Conservation (phyloP, 768 basidiomycete genomes). For the Naganishia vishniacii region DNA sequence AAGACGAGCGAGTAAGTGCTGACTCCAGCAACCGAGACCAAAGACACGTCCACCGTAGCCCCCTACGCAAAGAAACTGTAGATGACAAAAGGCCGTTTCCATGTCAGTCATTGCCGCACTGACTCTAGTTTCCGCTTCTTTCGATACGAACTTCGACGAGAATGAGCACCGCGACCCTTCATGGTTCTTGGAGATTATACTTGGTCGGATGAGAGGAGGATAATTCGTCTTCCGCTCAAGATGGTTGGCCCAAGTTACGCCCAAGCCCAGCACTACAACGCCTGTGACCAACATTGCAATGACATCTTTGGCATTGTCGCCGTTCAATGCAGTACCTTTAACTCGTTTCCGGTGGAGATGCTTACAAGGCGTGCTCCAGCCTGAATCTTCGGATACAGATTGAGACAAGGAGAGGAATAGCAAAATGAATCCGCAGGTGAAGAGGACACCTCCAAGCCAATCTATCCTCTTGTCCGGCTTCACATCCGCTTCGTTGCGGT, state of each 20-base stretch:
- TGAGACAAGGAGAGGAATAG: slow-evolving; percentile 68
- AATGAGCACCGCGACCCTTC: slow-evolving; percentile 26
- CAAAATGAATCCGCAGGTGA: slow-evolving; percentile 61
- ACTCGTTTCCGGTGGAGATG: not conserved
- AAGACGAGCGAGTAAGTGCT: too few relatives aligned
- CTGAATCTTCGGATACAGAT: slow-evolving; percentile 55
- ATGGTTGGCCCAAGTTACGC: slow-evolving; percentile 61
- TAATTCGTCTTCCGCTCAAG: slow-evolving; percentile 51
- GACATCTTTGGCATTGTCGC: slow-evolving; percentile 54
- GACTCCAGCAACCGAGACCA: too few relatives aligned
- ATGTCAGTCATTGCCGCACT: not conserved
- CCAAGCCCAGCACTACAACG: slow-evolving; percentile 56
- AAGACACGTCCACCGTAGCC: slow-evolving; percentile 27
- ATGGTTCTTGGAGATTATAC: slow-evolving; percentile 30
- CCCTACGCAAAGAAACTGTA: slow-evolving; percentile 11
- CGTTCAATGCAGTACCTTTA: not conserved
- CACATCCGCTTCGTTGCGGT: slow-evolving; percentile 28
- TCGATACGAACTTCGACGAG: slow-evolving; percentile 1
- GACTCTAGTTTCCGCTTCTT: not conserved
- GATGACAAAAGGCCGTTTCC: too few relatives aligned
- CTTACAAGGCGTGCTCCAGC: slow-evolving; percentile 60
- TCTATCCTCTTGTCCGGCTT: slow-evolving; percentile 55
- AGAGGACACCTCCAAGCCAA: slow-evolving; percentile 67
- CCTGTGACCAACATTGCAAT: slow-evolving; percentile 62
- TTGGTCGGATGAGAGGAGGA: slow-evolving; percentile 34